These are phyloP conservation scores for Lentinula boryana DNA, from an alignment of 768 basidiomycete species.

Conservation along the genomic window DNA sequence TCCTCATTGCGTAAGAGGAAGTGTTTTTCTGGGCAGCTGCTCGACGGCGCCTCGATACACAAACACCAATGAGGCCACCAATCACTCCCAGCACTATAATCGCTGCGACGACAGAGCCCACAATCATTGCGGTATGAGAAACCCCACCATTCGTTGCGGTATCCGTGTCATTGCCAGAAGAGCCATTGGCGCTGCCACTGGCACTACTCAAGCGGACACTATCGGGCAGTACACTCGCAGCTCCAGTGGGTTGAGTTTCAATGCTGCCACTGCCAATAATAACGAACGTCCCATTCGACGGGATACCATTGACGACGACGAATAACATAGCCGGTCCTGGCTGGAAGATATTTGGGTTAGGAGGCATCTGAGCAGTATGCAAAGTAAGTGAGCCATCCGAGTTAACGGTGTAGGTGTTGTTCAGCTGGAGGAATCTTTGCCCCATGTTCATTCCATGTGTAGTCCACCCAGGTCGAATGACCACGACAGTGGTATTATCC, in stretches of 20 bases:
- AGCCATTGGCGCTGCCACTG: conserved; percentile 27
- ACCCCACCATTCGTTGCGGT: not conserved
- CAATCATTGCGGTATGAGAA: conserved; percentile 35
- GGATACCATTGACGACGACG: conserved; percentile 80
- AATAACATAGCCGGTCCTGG: conserved; percentile 86
- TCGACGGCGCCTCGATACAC: not conserved
- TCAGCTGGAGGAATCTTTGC: conserved; percentile 74
- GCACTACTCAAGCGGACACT: conserved; percentile 40
- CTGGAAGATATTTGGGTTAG: conserved; percentile 80
- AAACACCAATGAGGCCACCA: conserved; percentile 49
- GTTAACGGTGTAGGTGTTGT: conserved; percentile 81
- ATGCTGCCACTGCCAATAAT: conserved; percentile 77
- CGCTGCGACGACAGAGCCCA: conserved; percentile 48
- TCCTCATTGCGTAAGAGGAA: conserved; percentile 32
- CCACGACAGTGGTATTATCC: conserved; percentile 65
- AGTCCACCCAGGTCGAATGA: conserved; percentile 82
- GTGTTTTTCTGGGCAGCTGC: conserved; percentile 23
- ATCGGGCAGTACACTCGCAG: conserved; percentile 40
- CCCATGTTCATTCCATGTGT: conserved; percentile 90
- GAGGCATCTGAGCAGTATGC: conserved; percentile 78
- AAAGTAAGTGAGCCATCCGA: conserved; percentile 70
- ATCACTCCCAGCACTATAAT: conserved; percentile 45
- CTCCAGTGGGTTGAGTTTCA: conserved; percentile 56
- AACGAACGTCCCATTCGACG: conserved; percentile 71
- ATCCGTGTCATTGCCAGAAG: not conserved